Conservation (phyloP, 2,329 filamentous ascomycete species). For the Periconia digitata region DNA sequence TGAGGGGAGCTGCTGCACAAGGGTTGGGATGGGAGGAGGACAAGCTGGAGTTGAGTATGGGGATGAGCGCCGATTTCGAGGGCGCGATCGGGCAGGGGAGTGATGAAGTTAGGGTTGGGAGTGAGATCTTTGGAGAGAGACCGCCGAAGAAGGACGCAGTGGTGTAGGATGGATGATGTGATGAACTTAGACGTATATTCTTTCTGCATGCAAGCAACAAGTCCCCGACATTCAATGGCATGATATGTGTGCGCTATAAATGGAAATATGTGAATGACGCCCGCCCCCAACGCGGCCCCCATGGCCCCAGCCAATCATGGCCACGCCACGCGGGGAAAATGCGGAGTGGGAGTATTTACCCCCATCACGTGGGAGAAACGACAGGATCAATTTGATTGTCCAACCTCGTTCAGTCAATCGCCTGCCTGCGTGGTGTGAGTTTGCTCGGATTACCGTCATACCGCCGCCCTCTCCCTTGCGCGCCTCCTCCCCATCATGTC, state of each 20-base stretch:
- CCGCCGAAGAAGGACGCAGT: slow-evolving; percentile 78
- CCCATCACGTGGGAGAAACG: slow-evolving; percentile 2
- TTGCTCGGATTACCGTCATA: background rate
- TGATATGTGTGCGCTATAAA: no score
- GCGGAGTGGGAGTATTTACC: slow-evolving; percentile 19
- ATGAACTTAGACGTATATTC: no score
- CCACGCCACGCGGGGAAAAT: slow-evolving; percentile 17
- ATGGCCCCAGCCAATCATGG: slow-evolving; percentile 10
- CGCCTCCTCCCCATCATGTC: slow-evolving; percentile 34
- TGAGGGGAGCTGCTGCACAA: slow-evolving; percentile 68
- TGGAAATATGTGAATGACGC: no score
- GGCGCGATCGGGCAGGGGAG: slow-evolving; percentile 82
- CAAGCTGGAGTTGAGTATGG: slow-evolving; percentile 91
- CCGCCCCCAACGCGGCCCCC: background rate
- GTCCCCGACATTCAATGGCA: no score
- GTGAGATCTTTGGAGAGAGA: slow-evolving; percentile 87
- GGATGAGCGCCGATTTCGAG: slow-evolving; percentile 97
- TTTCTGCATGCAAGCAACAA: no score
- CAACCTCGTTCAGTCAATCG: background rate
- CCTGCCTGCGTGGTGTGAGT: background rate
- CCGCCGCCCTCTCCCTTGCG: slow-evolving; percentile 5
- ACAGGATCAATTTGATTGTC: background rate
- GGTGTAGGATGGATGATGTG: slow-evolving; percentile 51
- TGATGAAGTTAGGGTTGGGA: slow-evolving; percentile 87
- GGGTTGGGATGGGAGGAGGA: slow-evolving; percentile 59